These are phyloP conservation scores for Trypanosoma lewisi DNA, from an alignment of 208 protist genomes.

Conservation along the genomic window DNA sequence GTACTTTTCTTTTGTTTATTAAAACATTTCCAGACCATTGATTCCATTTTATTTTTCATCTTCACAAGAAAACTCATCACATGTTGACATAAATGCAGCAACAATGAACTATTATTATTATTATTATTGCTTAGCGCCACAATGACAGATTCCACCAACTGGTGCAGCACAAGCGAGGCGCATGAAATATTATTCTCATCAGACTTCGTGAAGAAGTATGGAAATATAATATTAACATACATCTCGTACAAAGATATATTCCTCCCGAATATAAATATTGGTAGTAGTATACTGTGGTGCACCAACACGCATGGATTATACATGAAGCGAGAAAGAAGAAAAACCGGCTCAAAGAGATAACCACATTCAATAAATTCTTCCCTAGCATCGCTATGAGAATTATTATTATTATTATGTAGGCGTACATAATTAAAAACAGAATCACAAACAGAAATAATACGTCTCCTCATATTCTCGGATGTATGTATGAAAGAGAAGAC, in stretches of 20 bases:
- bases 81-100: conserved; percentile 15
- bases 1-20: not conserved
- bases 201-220: conserved; percentile 16
- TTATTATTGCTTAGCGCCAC: conserved; percentile 12
- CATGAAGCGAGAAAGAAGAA: conserved; percentile 22
- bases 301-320: conserved; percentile 11
- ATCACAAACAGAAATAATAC: conserved; percentile 16
- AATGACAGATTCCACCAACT: conserved; percentile 26
- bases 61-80: conserved; percentile 4
- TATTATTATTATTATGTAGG: not conserved
- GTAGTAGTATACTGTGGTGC: conserved; percentile 17
- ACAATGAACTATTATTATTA: conserved; percentile 11
- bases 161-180: conserved; percentile 19
- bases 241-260: conserved; percentile 18
- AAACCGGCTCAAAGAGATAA: conserved; percentile 11
- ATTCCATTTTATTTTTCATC: conserved; percentile 16
- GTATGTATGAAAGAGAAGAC: conserved; percentile 3
- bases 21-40: conserved; percentile 13
- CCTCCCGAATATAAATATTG: conserved; percentile 15
- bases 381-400: too few species aligned
- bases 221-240: conserved; percentile 16
- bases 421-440: conserved; percentile 16
- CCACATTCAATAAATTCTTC: conserved; percentile 7
- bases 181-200: conserved; percentile 7
- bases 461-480: not conserved